Evolutionary conservation across 2,329 filamentous ascomycete species (phyloP).

Genomic region (Monilinia laxa): DNA sequence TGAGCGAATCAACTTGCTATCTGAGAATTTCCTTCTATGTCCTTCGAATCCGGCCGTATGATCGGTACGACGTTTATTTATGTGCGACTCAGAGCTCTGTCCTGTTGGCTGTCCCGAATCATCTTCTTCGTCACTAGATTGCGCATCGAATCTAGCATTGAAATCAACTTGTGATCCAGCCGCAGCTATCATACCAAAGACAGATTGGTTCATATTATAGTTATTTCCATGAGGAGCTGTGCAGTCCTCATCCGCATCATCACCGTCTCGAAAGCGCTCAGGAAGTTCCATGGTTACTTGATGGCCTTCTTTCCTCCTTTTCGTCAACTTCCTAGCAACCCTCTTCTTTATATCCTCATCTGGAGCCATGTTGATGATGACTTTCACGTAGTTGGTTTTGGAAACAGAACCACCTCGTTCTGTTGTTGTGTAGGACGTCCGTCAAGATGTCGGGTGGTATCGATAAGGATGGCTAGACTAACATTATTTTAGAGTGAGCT

Average conservation of each 20-base stretch:
- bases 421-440: conserved; percentile 2
- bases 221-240: conserved; percentile 53
- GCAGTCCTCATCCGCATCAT: conserved; percentile 60
- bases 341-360: conserved; percentile 46
- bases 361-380: conserved; percentile 37
- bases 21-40: conserved; percentile 61
- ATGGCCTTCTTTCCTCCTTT: conserved; percentile 45
- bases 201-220: conserved; percentile 76
- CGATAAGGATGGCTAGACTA: conserved; percentile 18
- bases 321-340: conserved; percentile 45
- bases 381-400: background rate
- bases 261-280: conserved; percentile 56
- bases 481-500: conserved; percentile 2
- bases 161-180: conserved; percentile 82
- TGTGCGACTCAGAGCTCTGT: conserved; percentile 30
- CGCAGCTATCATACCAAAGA: conserved; percentile 89
- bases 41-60: conserved; percentile 42
- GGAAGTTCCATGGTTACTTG: conserved; percentile 53
- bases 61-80: conserved; percentile 37
- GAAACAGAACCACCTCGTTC: background rate
- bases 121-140: conserved; percentile 70
- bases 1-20: conserved; percentile 64
- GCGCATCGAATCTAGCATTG: conserved; percentile 73
- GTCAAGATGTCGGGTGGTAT: conserved; percentile 9
- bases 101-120: conserved; percentile 31